These are phyloP conservation scores for Nicotiana otophora DNA, from an alignment of 257 asterid genomes.

Conservation along the genomic window DNA sequence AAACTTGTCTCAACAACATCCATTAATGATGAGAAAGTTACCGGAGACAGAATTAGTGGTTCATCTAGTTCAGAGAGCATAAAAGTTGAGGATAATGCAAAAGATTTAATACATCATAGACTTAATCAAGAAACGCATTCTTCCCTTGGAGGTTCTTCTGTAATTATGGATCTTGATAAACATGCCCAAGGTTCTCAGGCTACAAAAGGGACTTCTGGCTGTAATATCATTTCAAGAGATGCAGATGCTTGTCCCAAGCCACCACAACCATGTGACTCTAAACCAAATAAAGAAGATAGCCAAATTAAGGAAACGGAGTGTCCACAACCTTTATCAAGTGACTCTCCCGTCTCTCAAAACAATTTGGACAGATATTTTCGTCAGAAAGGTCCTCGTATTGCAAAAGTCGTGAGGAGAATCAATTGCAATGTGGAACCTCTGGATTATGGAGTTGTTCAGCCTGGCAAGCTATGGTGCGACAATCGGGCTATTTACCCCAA, in stretches of 20 bases:
- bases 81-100: conserved; percentile 37
- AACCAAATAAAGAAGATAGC: conserved; percentile 23
- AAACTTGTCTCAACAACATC: conserved; percentile 22
- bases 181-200: conserved; percentile 7
- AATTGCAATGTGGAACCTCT: conserved; percentile 76
- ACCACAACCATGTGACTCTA: conserved; percentile 32
- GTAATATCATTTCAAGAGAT: conserved; percentile 21
- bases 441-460: conserved; percentile 54
- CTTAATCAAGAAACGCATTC: conserved; percentile 21
- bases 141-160: conserved; percentile 1
- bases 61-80: conserved; percentile 31
- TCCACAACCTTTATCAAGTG: conserved; percentile 34
- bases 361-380: conserved; percentile 67
- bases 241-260: conserved; percentile 20
- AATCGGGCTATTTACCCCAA: conserved; percentile 79
- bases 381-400: conserved; percentile 98
- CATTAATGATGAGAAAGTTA: conserved; percentile 11
- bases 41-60: conserved; percentile 22
- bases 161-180: conserved; percentile 22
- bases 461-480: conserved; percentile 80
- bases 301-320: conserved; percentile 32
- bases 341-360: conserved; percentile 42
- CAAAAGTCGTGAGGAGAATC: conserved; percentile 86
- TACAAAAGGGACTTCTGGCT: conserved; percentile 26
- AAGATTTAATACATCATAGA: conserved; percentile 24